These are phyloP conservation scores for Tetracentron sinense DNA, from an alignment of 164 flowering plant species.

Conservation along the genomic window DNA sequence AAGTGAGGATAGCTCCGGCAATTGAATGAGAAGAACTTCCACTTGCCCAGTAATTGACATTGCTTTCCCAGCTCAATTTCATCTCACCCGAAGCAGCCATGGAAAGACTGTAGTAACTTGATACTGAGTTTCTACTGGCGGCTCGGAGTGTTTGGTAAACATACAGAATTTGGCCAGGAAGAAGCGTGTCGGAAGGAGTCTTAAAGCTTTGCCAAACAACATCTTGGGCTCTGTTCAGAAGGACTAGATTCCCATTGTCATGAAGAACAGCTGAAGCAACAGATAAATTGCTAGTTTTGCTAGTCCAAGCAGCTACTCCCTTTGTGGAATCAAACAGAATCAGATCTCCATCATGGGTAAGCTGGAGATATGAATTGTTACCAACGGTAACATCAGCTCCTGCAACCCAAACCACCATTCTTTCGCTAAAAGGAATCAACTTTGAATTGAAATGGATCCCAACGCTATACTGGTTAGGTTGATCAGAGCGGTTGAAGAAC, in stretches of 20 bases:
- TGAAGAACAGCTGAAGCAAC: conserved; percentile 52
- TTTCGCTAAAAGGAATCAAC: conserved; percentile 39
- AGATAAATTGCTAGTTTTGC: conserved; percentile 38
- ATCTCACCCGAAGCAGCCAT: conserved; percentile 43
- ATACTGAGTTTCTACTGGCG: conserved; percentile 36
- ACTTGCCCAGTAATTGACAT: conserved; percentile 53
- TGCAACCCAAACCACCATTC: conserved; percentile 56
- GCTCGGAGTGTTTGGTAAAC: conserved; percentile 42
- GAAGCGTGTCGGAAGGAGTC: conserved; percentile 56
- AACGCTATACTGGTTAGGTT: conserved; percentile 36
- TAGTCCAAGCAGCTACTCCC: conserved; percentile 45
- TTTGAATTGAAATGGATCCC: conserved; percentile 55
- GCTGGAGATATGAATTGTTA: conserved; percentile 44
- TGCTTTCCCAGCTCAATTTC: conserved; percentile 55
- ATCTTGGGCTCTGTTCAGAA: conserved; percentile 25
- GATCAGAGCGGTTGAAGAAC: conserved; percentile 42
- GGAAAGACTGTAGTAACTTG: conserved; percentile 56
- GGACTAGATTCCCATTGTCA: conserved; percentile 64
- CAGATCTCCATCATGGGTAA: conserved; percentile 45
- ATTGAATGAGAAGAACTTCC: conserved; percentile 19
- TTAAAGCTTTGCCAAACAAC: conserved; percentile 70
- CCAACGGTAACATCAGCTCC: conserved; percentile 51
- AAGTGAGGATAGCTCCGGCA: conserved; percentile 30
- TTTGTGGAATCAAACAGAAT: conserved; percentile 45
- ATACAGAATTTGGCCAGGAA: conserved; percentile 61